Evolutionary conservation across 306 rosid species (phyloP), one percentile per base, ranked within the genome.

Genomic region (Fragaria nilgerrensis): DNA sequence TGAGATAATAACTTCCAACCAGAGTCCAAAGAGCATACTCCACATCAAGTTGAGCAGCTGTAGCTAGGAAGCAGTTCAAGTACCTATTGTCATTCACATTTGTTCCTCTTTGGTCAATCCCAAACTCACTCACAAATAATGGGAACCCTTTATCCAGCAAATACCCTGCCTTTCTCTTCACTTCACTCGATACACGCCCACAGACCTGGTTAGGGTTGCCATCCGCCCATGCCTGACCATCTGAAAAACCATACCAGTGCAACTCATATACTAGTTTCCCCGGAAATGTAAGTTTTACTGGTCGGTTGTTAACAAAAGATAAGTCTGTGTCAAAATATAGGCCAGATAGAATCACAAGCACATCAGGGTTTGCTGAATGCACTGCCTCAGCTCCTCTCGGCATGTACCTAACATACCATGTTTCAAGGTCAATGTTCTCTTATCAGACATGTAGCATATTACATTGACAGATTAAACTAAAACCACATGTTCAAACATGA

Each of bases 21-120:
- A 92, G 85, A 13, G 98, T 83, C 98, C 98, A 95, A 13, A 88
- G 49, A 16, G 98, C 92, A 89, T 87, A 95, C 73, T 95, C 98
- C 50, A 89, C 78, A 74, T 95, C 98, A 76, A 82, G 86, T 7
- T 88, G 93, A 68, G 97, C 98, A 0, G 88, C 97, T 47, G 76
- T 34, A 32, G 87, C 86, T 56, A 88, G 1, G 79, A 92, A 89
- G 80, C 98, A 95, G 37, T 75, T 82, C 25, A 95, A 69, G 80
- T 89, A 95, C 78, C 98, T 87, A 16, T 95, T 87, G 53, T 95
- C 98, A n/a, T 92, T 95, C 27, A 89, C 78, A 36, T 88, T 89
- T 48, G 88, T 87, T 15, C 98, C 98, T 80, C 96, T 87, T 36
- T 85, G 79, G 59, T 95, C 98, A 20, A 74, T 75, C 12, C 98